Evolutionary conservation across 768 basidiomycete species (phyloP).

Genomic region (Lyophyllum semitale): DNA sequence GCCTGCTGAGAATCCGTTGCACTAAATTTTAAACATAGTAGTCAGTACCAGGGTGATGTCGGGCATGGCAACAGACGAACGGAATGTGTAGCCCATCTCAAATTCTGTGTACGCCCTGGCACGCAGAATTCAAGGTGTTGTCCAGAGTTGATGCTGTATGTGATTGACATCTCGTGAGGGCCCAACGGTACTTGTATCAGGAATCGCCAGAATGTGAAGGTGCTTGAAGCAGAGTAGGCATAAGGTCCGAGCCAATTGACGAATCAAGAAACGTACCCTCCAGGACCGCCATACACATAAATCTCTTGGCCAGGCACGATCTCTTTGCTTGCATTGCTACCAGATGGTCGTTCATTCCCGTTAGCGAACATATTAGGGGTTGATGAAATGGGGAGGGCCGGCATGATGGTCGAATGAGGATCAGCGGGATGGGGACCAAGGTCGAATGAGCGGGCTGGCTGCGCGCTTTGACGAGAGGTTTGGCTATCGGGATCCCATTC

Average conservation of each 20-base stretch:
- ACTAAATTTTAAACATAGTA: slow-evolving; percentile 42
- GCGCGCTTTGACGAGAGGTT: slow-evolving; percentile 4
- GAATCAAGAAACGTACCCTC: slow-evolving; percentile 42
- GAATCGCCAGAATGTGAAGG: slow-evolving; percentile 95
- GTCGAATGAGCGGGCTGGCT: slow-evolving; percentile 45
- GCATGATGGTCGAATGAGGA: slow-evolving; percentile 53
- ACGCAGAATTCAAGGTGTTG: slow-evolving; percentile 80
- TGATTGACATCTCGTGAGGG: slow-evolving; percentile 70
- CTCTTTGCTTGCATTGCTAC: slow-evolving; percentile 39
- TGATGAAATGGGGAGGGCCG: slow-evolving; percentile 18
- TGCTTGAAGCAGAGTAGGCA: slow-evolving; percentile 41
- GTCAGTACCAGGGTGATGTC: neutral
- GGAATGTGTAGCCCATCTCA: slow-evolving; percentile 90
- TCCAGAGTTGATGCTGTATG: slow-evolving; percentile 82
- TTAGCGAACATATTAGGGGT: slow-evolving; percentile 17
- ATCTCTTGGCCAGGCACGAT: slow-evolving; percentile 65
- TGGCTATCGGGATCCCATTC: slow-evolving; percentile 68
- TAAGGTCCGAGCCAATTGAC: slow-evolving; percentile 1
- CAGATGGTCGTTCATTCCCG: slow-evolving; percentile 16
- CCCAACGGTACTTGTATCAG: slow-evolving; percentile 78
- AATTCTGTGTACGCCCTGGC: slow-evolving; percentile 77
- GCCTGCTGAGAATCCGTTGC: slow-evolving; percentile 88
- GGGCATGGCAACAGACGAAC: slow-evolving; percentile 40
- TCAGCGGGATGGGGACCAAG: slow-evolving; percentile 77
- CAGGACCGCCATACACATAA: slow-evolving; percentile 63